Base-by-base conservation (phyloP, 176 grass and related monocot genomes). In the Aegilops umbellulata region DNA sequence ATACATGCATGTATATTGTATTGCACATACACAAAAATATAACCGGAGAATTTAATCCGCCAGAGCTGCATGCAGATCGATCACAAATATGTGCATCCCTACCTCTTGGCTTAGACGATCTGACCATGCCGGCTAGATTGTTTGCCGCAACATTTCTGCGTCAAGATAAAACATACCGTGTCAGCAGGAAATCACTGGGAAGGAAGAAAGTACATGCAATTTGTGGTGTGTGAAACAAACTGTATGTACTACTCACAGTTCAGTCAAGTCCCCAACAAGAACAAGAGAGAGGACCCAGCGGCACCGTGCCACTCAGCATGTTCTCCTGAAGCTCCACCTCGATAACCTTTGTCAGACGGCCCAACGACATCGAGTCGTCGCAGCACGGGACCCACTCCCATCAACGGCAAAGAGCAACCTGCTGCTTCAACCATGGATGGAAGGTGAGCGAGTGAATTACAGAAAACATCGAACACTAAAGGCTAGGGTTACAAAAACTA, bases 101-200 rank as follows among this genome's bases (percentile, higher is more conserved):
- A 90, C 89, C 80, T 90, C 84, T 90, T 6, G 65, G 62, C 11
- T 22, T 16, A 46, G 74, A 35, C 66, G 84, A 90, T 73, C 32
- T 65, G 13, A 66, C 65, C 29, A 80, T 90, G 10, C 89, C 84
- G 0, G 4, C 15, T 32, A 90, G 7, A 63, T 83, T 24, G 65
- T 90, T 90, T 6, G 57, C 16, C 5, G 42, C 85, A 60, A 90
- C 81, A 74, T 90, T 90, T 87, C 89, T 90, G 84, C 23, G 22
- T 14, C 2, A 9, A 87, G 4, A 46, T 35, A n/a, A 46, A 10
- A 65, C 30, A 15, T 69, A 30, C 29, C 29, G 29, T 57, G 27
- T 87, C 42, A 79, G 13, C 29, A 17, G 1, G 13, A 75, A 26
- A 13, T 26, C 31, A 42, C 12, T 31, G 47, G 47, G 47, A 34